Base-by-base conservation (phyloP, 129 eudicot genomes). In the Flaveria linearis region DNA sequence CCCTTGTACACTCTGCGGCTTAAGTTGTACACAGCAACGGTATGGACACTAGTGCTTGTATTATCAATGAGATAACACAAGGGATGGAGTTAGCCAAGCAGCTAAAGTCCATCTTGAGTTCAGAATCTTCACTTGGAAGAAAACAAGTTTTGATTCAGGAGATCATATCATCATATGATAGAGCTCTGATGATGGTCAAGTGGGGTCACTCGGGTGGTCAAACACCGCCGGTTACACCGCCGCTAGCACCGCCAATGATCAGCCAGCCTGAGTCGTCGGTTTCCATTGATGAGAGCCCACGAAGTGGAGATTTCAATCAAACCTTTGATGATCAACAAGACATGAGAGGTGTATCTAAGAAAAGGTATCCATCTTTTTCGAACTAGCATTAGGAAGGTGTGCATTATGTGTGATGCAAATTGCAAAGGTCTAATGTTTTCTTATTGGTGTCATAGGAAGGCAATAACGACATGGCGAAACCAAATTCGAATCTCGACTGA, bases 81-180 rank as follows among this genome's bases (percentile, higher is more conserved):
- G 98, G 98, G 36, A 83, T 88, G 94, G 90, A 92, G 70, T 78
- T 86, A 47, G 87, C 94, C 28, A 87, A 76, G 74, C 90, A 92
- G 82, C 90, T 92, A 2, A 85, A 83, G 71, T 74, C 84, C 86
- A 86, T 88, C 41, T 17, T 93, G 78, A 70, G 78, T 57, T 80
- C 88, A 43, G 71, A 85, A 4, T 74, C 81, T 46, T 78, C 86
- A 1, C 61, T 72, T 16, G 86, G 81, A 72, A 78, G 83, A 7
- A 80, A 75, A 56, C 90, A 89, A 42, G 42, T 74, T 74, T 83
- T 90, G 53, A 23, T 91, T 23, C 90, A 91, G 45, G 81, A 79
- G 60, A 87, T 91, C 39, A 50, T 88, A 56, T 73, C 96, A 53
- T 88, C 97, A 20, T 93, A 81, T 71, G 88, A 93, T 83, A 86